These are phyloP conservation scores for Plasmodium billcollinsi DNA, from an alignment of 169 alveolate species.

Conservation along the genomic window DNA sequence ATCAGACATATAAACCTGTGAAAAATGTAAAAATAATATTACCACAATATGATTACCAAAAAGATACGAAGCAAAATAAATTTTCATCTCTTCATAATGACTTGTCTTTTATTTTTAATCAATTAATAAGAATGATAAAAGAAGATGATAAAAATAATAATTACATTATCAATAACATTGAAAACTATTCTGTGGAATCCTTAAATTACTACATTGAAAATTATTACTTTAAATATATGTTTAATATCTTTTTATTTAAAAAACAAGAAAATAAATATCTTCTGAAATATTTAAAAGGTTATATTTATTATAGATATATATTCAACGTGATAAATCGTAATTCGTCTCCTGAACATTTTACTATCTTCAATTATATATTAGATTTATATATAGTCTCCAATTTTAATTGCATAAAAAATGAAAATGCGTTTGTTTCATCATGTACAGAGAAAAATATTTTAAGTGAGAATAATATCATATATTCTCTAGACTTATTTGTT, in stretches of 20 bases:
- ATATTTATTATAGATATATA: slow-evolving; percentile 27
- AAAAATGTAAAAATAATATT: too few species aligned
- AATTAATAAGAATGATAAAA: slow-evolving; percentile 1
- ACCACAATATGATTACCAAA: too few species aligned
- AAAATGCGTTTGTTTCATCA: not conserved
- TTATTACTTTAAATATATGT: slow-evolving; percentile 33
- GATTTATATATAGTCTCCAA: slow-evolving; percentile 12
- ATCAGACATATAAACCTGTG: not conserved
- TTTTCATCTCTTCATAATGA: not conserved
- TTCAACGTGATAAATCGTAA: not conserved
- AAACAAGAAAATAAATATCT: slow-evolving; percentile 17
- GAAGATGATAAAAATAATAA: slow-evolving; percentile 1
- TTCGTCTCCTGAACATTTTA: not conserved
- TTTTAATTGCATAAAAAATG: slow-evolving; percentile 3
- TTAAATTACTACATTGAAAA: slow-evolving; percentile 35
- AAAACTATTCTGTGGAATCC: slow-evolving; percentile 18
- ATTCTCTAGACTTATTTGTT: not conserved
- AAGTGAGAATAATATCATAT: slow-evolving; percentile 20
- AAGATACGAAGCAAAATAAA: too few species aligned
- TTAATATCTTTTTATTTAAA: slow-evolving; percentile 34
- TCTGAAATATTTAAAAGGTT: slow-evolving; percentile 35
- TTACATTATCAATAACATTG: not conserved
- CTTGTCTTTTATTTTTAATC: slow-evolving; percentile 21
- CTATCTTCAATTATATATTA: slow-evolving; percentile 9
- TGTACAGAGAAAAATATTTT: not conserved